These are phyloP conservation scores for Galerina sulciceps DNA, from an alignment of 768 basidiomycete species.

Conservation along the genomic window DNA sequence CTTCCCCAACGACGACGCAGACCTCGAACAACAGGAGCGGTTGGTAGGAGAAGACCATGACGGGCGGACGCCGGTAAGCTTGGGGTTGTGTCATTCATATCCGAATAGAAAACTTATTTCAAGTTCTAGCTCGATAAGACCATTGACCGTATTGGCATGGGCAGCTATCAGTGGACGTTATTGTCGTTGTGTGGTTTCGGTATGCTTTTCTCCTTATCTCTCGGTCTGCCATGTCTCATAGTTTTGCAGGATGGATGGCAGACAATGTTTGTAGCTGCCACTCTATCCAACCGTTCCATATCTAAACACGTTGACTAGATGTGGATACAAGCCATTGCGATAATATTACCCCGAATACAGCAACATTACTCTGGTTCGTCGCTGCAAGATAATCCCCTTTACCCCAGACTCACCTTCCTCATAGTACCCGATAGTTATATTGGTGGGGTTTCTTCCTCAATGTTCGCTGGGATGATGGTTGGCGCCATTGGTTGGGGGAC, in stretches of 20 bases:
- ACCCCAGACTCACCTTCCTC: conserved; percentile 2
- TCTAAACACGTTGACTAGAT: conserved; percentile 54
- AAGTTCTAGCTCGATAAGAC: conserved; percentile 68
- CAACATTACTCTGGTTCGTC: conserved; percentile 76
- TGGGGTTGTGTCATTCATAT: neutral
- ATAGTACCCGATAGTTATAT: conserved; percentile 77
- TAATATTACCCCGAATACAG: conserved; percentile 96
- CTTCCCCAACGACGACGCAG: conserved; percentile 40
- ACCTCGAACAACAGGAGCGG: conserved; percentile 38
- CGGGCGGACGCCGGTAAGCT: conserved; percentile 50
- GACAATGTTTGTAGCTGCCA: conserved; percentile 69
- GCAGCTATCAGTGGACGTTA: conserved; percentile 84
- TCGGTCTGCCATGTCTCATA: neutral
- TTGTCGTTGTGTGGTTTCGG: conserved; percentile 88
- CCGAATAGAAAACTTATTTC: conserved; percentile 14
- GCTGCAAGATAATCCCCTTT: neutral
- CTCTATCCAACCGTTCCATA: conserved; percentile 13
- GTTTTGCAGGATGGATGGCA: conserved; percentile 80
- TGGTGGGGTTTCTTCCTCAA: conserved; percentile 83
- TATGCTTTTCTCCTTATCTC: conserved; percentile 41
- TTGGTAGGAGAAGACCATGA: conserved; percentile 41
- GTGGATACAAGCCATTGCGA: conserved; percentile 92
- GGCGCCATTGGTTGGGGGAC: conserved; percentile 93
- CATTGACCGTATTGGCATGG: conserved; percentile 92
- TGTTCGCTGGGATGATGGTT: conserved; percentile 98